Base-by-base conservation (phyloP, 2,329 filamentous ascomycete genomes). In the Beauveria bassiana region DNA sequence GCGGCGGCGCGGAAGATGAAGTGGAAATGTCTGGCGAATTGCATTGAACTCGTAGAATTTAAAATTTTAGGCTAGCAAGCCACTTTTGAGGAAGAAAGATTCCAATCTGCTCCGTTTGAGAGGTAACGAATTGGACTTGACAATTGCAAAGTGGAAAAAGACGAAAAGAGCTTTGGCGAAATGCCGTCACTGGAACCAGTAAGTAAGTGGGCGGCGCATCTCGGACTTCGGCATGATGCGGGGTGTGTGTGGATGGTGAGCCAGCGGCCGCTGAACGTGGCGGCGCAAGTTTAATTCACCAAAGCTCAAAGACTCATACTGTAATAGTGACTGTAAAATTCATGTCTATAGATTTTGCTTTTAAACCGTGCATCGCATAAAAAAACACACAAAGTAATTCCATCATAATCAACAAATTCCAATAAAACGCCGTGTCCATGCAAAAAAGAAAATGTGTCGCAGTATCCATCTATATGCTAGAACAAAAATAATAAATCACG, bases 401-500 rank as follows among this genome's bases (percentile, higher is more conserved):
- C 24, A 31, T 46, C 26, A 40, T 52, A 31, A 34, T 34, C 12
- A 16, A 18, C 14, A 49, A 50, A 49, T 16, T 46, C 52, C 47
- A 18, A 18, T 52, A 42, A 12, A 61, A 61, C 59, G 59, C 59
- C 59, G 20, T 61, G 31, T 56, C 45, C 52, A 61, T 61, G 59
- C 59, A 61, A 46, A 38, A 31, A 28, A 14, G 10, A 34, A 34
- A 61, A 38, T 9, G 9, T 38, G 26, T 22, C 24, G 31, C 22
- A 42, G 43, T 53, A 5, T n/a, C 49, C 31, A 47, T 61, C 53
- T 56, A 57, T 59, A 55, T 55, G 49, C 55, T 45, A 28, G 42
- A 53, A 47, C 26, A 47, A 47, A 12, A 12, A 14, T 22, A 18
- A 52, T n/a, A 61, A 49, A 61, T 69, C 66, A 78, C 22, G 6